Base-by-base conservation (phyloP, 225 moss, liverwort and hornwort species). In the Asterella californica region DNA sequence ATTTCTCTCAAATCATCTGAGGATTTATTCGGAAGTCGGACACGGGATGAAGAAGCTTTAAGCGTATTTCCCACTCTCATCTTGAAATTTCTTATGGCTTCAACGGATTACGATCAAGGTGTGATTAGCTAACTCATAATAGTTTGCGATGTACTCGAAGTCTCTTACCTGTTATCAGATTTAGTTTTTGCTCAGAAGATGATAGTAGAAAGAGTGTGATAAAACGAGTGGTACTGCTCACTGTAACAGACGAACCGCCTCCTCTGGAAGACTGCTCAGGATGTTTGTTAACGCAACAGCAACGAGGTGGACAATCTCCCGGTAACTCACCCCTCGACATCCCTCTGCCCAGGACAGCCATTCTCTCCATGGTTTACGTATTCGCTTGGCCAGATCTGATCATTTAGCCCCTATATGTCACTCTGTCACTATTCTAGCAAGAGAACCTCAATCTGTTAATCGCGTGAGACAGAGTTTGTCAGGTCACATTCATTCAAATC, bases 221-320 rank as follows among this genome's bases (percentile, higher is more conserved):
- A 19, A 71, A n/a, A 22, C 14, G n/a, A 19, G 18, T 15, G 17
- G 0, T 71, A 47, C 10, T 27, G n/a, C 24, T 2, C 47, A 71
- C n/a, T 71, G 10, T 0, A 71, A 15, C 74, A 81, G 85, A 88
- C 81, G 84, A 79, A 33, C 90, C 85, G 24, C 92, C 94, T 48
- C 90, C 91, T 11, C 88, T 95, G 29, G 91, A 95, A 80, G 90
- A 95, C 50, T 91, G 92, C 85, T 85, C 86, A 30, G 15, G 66
- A 2, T 22, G 88, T 68, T 72, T 93, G n/a, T 50, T 83, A 38
- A 84, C 79, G 6, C 73, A 90, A 73, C 59, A 59, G 19, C 88
- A 92, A 61, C 77, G 76, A 10, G 50, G 83, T 50, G 59, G 48
- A 14, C 53, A 50, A 79, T 21, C 72, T 77, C 57, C 18, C 74